Evolutionary conservation across 2,329 filamentous ascomycete genomes (phyloP).

Genomic region (Aspergillus melleus): DNA sequence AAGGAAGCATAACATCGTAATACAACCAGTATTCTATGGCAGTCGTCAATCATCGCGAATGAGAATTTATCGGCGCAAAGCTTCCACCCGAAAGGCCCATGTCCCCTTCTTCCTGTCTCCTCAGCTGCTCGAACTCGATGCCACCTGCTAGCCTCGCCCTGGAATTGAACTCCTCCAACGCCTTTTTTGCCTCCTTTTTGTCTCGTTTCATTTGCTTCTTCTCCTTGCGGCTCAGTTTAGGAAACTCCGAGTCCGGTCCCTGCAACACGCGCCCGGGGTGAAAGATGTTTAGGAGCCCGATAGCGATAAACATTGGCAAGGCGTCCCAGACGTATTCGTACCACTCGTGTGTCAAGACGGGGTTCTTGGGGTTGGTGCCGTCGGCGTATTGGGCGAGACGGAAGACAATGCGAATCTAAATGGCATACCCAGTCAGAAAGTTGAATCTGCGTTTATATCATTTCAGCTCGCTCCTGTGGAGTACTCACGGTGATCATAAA

Average conservation of each 20-base stretch:
- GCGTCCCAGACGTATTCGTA: slow-evolving; percentile 57
- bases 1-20: not conserved
- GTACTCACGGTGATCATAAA: slow-evolving; percentile 42
- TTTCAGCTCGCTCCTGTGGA: not conserved
- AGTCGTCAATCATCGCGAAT: not conserved
- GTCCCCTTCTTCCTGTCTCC: not conserved
- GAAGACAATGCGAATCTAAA: slow-evolving; percentile 59
- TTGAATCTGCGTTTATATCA: not conserved
- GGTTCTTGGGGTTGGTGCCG: slow-evolving; percentile 57
- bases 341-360: slow-evolving; percentile 63
- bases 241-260: slow-evolving; percentile 50
- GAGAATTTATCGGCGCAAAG: not conserved
- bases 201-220: slow-evolving; percentile 45
- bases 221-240: slow-evolving; percentile 42
- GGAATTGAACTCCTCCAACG: not conserved
- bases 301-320: slow-evolving; percentile 55
- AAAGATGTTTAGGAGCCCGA: slow-evolving; percentile 45
- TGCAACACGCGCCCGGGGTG: slow-evolving; percentile 52
- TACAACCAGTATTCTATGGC: not conserved
- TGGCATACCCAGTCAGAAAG: not conserved
- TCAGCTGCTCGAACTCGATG: not conserved
- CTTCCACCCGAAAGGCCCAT: not conserved
- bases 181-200: slow-evolving; percentile 34
- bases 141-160: not conserved
- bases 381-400: slow-evolving; percentile 61